Evolutionary conservation across 2,329 filamentous ascomycete species (phyloP).

Genomic region (Colletotrichum sp.): DNA sequence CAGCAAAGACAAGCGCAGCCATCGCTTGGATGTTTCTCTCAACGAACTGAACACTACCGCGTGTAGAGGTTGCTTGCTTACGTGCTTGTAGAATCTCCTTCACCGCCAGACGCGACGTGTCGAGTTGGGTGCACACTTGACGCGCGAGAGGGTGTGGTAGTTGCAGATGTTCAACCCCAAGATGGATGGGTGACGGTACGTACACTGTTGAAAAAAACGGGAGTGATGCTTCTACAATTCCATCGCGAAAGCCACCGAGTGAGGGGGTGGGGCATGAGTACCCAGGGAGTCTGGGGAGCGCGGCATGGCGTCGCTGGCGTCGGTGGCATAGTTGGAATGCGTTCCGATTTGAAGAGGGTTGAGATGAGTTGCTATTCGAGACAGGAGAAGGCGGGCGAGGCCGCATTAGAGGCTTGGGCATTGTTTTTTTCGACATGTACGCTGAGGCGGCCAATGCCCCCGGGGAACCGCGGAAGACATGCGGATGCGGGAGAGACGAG

Average conservation of each 20-base stretch:
- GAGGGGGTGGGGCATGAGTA: background rate
- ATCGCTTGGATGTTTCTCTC: background rate
- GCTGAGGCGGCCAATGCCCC: conserved; percentile 3
- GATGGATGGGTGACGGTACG: background rate
- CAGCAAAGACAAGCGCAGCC: background rate
- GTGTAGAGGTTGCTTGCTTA: background rate
- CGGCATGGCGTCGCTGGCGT: conserved; percentile 8
- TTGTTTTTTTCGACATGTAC: background rate
- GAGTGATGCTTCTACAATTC: background rate
- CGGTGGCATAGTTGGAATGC: background rate
- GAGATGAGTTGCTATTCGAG: conserved; percentile 15
- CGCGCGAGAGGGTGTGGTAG: conserved; percentile 9
- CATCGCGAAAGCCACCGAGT: conserved; percentile 7
- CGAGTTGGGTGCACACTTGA: background rate
- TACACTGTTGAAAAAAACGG: background rate
- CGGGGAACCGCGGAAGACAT: conserved; percentile 13
- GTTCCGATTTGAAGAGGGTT: conserved; percentile 19
- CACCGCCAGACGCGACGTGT: conserved; percentile 10
- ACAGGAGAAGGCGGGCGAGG: conserved; percentile 7
- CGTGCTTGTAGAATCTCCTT: background rate
- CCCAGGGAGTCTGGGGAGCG: background rate
- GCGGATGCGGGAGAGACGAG: conserved; percentile 13
- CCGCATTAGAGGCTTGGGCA: conserved; percentile 5
- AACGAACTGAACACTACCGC: background rate
- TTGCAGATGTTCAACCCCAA: background rate